Conservation (phyloP, 1,139 yeast genomes). For the Magnusiomyces clavatus region DNA sequence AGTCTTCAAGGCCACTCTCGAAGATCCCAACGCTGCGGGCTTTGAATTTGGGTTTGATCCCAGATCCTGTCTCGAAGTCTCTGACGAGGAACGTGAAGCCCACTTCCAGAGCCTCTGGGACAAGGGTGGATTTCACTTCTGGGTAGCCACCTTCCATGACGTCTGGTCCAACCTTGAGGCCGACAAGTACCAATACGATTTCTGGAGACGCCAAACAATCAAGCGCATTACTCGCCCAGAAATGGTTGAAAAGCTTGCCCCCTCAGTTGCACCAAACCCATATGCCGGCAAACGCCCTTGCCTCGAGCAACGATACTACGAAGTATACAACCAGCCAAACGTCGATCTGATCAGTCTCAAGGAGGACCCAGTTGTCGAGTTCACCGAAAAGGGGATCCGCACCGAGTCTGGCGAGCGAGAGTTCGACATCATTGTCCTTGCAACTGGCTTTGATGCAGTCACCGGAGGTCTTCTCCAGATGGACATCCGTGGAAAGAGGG, state of each 20-base stretch:
- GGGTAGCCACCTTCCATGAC: conserved; percentile 25
- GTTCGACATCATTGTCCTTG: conserved; percentile 26
- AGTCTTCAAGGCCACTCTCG: conserved; percentile 17
- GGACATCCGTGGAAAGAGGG: conserved; percentile 20
- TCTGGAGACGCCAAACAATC: conserved; percentile 24
- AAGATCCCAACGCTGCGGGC: conserved; percentile 19
- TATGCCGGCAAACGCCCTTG: conserved; percentile 29
- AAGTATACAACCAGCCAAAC: conserved; percentile 27
- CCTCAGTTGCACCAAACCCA: conserved; percentile 23
- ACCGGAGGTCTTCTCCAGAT: conserved; percentile 29
- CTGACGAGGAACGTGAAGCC: conserved; percentile 22
- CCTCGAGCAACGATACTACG: conserved; percentile 24
- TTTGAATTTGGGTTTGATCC: conserved; percentile 17
- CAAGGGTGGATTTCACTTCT: conserved; percentile 24
- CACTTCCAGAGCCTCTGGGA: conserved; percentile 19
- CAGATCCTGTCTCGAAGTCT: conserved; percentile 15
- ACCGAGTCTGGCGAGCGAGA: conserved; percentile 20
- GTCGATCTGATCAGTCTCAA: conserved; percentile 26
- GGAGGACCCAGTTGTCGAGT: conserved; percentile 23
- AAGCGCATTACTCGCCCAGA: conserved; percentile 24
- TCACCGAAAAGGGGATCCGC: conserved; percentile 23
- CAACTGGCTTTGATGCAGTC: conserved; percentile 30
- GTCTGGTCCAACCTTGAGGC: conserved; percentile 21
- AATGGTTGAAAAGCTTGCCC: conserved; percentile 24
- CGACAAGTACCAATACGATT: conserved; percentile 23